Evolutionary conservation across 208 protist species (phyloP).

Genomic region (Novymonas esmeraldas): DNA sequence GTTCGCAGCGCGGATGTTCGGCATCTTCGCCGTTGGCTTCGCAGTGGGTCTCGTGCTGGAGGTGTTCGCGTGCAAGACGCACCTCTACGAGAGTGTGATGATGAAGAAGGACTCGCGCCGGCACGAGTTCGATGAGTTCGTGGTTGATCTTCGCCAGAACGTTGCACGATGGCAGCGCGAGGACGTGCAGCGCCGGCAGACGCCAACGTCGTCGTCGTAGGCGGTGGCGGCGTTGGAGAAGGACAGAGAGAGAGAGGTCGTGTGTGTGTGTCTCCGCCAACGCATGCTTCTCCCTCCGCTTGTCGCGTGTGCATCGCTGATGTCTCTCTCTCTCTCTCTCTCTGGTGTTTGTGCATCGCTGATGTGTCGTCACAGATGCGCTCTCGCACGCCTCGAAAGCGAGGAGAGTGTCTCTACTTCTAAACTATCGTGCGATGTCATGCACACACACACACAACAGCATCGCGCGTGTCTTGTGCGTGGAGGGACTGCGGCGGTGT

Average conservation of each 20-base stretch:
- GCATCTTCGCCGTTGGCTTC: constrained; percentile 68
- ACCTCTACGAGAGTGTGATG: constrained; percentile 82
- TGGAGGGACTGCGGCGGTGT: too few species aligned
- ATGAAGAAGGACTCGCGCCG: constrained; percentile 77
- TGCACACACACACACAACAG: too few species aligned
- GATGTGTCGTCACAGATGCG: too few species aligned
- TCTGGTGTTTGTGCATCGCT: too few species aligned
- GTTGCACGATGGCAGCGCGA: constrained; percentile 76
- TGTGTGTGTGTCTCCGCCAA: too few species aligned
- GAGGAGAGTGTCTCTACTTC: too few species aligned
- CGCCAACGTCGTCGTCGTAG: constrained; percentile 13
- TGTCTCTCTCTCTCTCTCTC: too few species aligned
- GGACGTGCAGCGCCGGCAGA: constrained; percentile 57
- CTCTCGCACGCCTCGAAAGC: too few species aligned
- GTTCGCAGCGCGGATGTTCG: constrained; percentile 57
- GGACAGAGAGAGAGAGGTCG: not conserved
- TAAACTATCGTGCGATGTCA: too few species aligned
- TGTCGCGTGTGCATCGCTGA: too few species aligned
- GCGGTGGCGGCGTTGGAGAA: not conserved
- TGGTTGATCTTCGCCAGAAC: constrained; percentile 72
- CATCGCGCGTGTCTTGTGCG: too few species aligned
- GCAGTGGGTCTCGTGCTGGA: constrained; percentile 59
- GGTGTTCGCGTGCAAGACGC: constrained; percentile 81
- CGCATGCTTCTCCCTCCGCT: too few species aligned
- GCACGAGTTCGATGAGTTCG: constrained; percentile 86